phyloP scores from a whole-genome alignment of 331 rosid genomes.

The Spiraea crenata region DNA sequence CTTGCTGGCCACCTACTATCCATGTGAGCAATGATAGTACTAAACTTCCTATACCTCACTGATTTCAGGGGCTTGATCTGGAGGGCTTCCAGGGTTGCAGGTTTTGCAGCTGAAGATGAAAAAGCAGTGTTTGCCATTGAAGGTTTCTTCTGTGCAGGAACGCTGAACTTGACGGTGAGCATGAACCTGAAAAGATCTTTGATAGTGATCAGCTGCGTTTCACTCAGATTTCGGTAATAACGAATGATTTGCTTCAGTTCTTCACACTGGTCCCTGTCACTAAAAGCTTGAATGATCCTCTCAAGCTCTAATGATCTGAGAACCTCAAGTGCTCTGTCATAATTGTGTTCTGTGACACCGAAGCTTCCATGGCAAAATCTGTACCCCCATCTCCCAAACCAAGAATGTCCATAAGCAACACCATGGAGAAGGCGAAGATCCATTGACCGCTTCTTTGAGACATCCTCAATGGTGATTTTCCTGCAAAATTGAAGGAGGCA shows the following conservation, averaged over 20 bases:
- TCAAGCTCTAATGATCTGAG: conserved; percentile 74
- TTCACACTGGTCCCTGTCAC: conserved; percentile 28
- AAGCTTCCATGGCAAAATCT: conserved; percentile 76
- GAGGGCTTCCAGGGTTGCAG: conserved; percentile 29
- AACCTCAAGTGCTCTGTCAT: conserved; percentile 50
- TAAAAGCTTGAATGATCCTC: conserved; percentile 42
- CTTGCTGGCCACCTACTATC: conserved; percentile 93
- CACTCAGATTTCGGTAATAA: conserved; percentile 73
- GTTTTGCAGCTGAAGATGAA: conserved; percentile 31
- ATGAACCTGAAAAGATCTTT: conserved; percentile 77
- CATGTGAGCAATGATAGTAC: conserved; percentile 54
- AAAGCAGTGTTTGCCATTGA: conserved; percentile 17
- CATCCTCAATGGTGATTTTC: conserved; percentile 72
- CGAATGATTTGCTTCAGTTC: conserved; percentile 70
- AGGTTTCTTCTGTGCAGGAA: conserved; percentile 35
- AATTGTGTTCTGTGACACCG: conserved; percentile 58
- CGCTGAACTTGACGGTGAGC: conserved; percentile 67
- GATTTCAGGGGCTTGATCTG: conserved; percentile 45
- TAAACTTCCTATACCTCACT: conserved; percentile 56
- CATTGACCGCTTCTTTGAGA: conserved; percentile 72
- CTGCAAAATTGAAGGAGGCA: conserved; percentile 36
- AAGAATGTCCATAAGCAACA: conserved; percentile 81
- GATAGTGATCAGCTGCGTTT: conserved; percentile 57
- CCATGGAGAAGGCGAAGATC: conserved; percentile 90
- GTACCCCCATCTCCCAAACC: conserved; percentile 98